Evolutionary conservation across 345 rosid genomes (phyloP), one percentile per base, ranked within the genome.

Genomic region (Triadica sebifera): DNA sequence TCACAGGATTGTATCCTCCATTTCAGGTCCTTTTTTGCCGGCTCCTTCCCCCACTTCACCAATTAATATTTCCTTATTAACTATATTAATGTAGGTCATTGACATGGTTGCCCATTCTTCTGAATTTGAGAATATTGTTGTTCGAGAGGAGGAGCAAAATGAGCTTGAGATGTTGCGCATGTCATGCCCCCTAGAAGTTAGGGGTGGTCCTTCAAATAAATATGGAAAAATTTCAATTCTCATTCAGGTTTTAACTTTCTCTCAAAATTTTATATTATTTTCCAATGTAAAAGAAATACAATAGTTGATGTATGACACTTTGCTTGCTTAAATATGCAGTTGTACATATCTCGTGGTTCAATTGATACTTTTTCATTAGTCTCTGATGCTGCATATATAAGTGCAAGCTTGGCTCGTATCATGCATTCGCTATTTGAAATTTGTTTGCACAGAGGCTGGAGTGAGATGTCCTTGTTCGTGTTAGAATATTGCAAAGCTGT

Each of bases 341-440:
- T 92, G 81, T 92, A 86, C 90, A 94, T 94, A 79, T 94, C 98
- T 67, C 97, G 90, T 58, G 98, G 97, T 64, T 90, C 88, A 61
- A 90, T 94, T 43, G 97, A 94, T 86, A n/a, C 91, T 51, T 94
- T 94, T 78, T 94, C 98, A 51, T 81, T 94, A 73, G 86, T 94
- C 77, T 94, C 97, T 70, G 97, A 94, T 86, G 98, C 97, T 74
- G 87, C 97, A 59, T 94, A 90, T 75, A 94, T 94, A 71, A 94
- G 97, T 86, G 98, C 98, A 74, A 94, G 98, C 84, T 83, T 94
- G 90, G 97, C 97, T 71, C 97, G 98, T 67, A 94, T 94, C 55
- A 88, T 94, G 93, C 91, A 95, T 66, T 97, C 97, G 73, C 78
- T 94, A 67, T 94, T 92, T 85, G 98, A 94, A 78, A 94, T 88